A percentile compares a stretch with the other conserved stretches of the same genome.
phyloP scores from a whole-genome alignment of 2,329 filamentous ascomycete species.

The Pseudogymnoascus sp. region DNA sequence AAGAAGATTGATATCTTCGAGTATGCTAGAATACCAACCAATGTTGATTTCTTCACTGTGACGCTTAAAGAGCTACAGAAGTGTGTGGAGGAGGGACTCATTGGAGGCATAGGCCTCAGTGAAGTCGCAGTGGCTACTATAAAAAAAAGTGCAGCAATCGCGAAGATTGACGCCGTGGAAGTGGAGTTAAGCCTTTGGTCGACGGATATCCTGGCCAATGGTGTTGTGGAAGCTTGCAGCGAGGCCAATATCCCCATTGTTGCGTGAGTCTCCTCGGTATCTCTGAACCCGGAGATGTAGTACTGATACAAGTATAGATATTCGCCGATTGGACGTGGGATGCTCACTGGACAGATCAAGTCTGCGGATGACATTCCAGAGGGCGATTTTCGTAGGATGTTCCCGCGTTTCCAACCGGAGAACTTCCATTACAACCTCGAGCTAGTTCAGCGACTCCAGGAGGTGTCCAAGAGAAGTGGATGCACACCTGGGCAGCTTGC shows the following conservation, averaged over 20 bases:
- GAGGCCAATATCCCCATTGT: constrained; percentile 61
- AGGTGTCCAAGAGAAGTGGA: constrained; percentile 50
- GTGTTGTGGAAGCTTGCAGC: constrained; percentile 40
- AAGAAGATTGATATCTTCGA: constrained; percentile 43
- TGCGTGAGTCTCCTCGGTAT: constrained; percentile 32
- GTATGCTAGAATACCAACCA: constrained; percentile 18
- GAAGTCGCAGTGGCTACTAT: constrained; percentile 37
- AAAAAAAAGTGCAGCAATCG: constrained; percentile 30
- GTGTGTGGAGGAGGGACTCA: constrained; percentile 31
- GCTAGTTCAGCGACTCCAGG: constrained; percentile 48
- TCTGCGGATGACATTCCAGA: constrained; percentile 45
- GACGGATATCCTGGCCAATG: constrained; percentile 29
- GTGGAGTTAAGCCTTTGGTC: constrained; percentile 37
- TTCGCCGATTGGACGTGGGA: constrained; percentile 57
- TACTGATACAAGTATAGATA: constrained; percentile 35
- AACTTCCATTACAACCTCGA: constrained; percentile 56
- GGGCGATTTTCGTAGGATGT: constrained; percentile 46
- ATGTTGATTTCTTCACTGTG: background rate
- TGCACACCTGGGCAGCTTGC: constrained; percentile 56
- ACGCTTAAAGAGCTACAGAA: constrained; percentile 23
- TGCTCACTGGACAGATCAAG: constrained; percentile 46
- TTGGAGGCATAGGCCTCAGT: constrained; percentile 35
- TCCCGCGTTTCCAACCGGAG: constrained; percentile 53
- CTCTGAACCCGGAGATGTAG: background rate
- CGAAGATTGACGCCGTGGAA: constrained; percentile 38